These are phyloP conservation scores for Monilinia laxa DNA, from an alignment of 2,329 filamentous ascomycete species.

Conservation along the genomic window DNA sequence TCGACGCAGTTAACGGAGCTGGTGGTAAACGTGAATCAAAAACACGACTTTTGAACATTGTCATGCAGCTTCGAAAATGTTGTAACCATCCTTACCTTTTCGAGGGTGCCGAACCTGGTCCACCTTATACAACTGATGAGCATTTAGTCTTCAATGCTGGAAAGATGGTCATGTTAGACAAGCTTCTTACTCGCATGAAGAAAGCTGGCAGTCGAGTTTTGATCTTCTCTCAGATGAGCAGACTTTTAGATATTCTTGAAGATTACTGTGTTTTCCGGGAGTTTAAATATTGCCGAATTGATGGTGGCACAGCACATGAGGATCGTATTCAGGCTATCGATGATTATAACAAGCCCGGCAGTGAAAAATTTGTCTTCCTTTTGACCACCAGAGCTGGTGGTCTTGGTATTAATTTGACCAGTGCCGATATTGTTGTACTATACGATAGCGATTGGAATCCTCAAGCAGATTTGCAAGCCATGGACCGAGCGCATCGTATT, in stretches of 20 bases:
- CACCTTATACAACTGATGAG: constrained; percentile 96
- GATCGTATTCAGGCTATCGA: constrained; percentile 97
- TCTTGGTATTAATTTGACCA: constrained; percentile 93
- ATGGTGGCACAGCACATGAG: constrained; percentile 94
- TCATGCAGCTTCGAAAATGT: constrained; percentile 98
- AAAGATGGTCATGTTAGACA: constrained; percentile 97
- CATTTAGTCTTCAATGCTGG: constrained; percentile 91
- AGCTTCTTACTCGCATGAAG: constrained; percentile 79
- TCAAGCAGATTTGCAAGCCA: constrained; percentile 95
- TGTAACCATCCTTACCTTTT: constrained; percentile 99
- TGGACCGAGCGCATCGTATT: constrained; percentile 98
- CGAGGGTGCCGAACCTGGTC: constrained; percentile 93
- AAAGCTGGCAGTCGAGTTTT: constrained; percentile 90
- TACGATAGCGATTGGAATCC: constrained; percentile 99
- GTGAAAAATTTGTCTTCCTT: constrained; percentile 95
- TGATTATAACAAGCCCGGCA: constrained; percentile 94
- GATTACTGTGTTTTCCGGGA: constrained; percentile 97
- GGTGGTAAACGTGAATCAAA: constrained; percentile 97
- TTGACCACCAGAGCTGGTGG: constrained; percentile 94
- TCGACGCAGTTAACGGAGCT: constrained; percentile 96
- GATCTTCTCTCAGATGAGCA: constrained; percentile 99
- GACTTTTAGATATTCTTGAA: constrained; percentile 92
- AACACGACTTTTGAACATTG: constrained; percentile 93
- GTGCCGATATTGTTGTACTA: constrained; percentile 90
- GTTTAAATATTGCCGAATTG: constrained; percentile 95